Conservation (phyloP, 176 grass and related monocot genomes). For the Oropetium thomaeum region DNA sequence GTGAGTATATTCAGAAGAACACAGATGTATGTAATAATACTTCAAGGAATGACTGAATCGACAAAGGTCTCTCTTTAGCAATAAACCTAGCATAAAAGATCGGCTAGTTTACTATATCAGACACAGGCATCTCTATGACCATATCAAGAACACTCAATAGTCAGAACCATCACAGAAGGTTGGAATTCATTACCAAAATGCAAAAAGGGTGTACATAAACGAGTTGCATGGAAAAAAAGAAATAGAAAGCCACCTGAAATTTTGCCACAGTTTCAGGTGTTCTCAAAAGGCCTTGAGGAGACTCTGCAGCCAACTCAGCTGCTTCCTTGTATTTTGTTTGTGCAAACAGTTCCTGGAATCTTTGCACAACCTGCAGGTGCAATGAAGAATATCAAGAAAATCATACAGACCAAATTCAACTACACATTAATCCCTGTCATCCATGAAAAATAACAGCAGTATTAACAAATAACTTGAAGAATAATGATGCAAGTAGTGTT, state of each 20-base stretch:
- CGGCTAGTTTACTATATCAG: neutral
- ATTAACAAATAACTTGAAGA: neutral
- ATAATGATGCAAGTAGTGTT: neutral
- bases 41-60: neutral
- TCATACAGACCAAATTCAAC: neutral
- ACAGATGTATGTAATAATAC: neutral
- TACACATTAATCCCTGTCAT: neutral
- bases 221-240: neutral
- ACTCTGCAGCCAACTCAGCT: constrained; percentile 94
- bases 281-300: constrained; percentile 84
- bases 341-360: constrained; percentile 88
- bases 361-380: constrained; percentile 78
- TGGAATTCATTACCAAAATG: neutral
- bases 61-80: neutral
- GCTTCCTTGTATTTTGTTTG: constrained; percentile 99
- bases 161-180: neutral
- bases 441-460: neutral
- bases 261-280: constrained; percentile 92
- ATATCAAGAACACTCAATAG: neutral
- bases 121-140: neutral
- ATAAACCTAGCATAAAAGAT: constrained; percentile 20
- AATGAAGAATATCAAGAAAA: constrained; percentile 16
- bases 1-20: neutral
- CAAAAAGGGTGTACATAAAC: neutral
- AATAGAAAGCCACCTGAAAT: constrained; percentile 68